Percentiles rank a stretch among this genome's conserved stretches.
phyloP scores from a whole-genome alignment of 1,284 basidiomycete genomes.

The Malassezia restricta region DNA sequence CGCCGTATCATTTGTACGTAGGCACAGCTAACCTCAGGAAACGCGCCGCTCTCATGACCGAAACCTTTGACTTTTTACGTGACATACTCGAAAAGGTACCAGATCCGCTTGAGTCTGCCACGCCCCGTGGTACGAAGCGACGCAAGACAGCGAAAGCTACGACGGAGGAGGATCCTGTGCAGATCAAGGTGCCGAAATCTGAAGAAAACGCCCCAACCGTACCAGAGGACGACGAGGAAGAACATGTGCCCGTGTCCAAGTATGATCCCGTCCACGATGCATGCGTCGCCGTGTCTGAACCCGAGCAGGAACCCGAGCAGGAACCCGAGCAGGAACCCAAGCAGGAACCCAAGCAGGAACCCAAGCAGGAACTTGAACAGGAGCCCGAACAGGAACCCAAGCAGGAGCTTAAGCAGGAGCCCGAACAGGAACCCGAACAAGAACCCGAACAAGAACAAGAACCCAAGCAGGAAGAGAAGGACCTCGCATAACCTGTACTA shows the following conservation, averaged over 20 bases:
- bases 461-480: neutral
- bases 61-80: slow-evolving; percentile 87
- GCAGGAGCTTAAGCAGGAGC: neutral
- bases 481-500: neutral
- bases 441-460: neutral
- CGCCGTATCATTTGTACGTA: slow-evolving; percentile 84
- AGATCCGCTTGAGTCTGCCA: slow-evolving; percentile 57
- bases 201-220: neutral
- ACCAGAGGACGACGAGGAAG: neutral
- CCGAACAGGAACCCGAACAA: neutral
- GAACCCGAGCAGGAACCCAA: neutral
- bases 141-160: slow-evolving; percentile 20
- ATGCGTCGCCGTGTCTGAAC: too few species aligned
- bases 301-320: neutral
- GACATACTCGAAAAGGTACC: slow-evolving; percentile 82
- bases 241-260: too few species aligned
- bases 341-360: neutral
- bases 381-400: neutral
- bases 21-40: slow-evolving; percentile 55
- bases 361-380: neutral
- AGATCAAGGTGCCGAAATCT: neutral
- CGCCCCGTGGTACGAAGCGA: slow-evolving; percentile 19
- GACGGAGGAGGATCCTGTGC: neutral
- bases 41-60: slow-evolving; percentile 75
- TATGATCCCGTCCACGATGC: too few species aligned